Evolutionary conservation across 768 basidiomycete species (phyloP), one percentile per base, ranked within the genome.

Genomic region (Boletus rex-veris): DNA sequence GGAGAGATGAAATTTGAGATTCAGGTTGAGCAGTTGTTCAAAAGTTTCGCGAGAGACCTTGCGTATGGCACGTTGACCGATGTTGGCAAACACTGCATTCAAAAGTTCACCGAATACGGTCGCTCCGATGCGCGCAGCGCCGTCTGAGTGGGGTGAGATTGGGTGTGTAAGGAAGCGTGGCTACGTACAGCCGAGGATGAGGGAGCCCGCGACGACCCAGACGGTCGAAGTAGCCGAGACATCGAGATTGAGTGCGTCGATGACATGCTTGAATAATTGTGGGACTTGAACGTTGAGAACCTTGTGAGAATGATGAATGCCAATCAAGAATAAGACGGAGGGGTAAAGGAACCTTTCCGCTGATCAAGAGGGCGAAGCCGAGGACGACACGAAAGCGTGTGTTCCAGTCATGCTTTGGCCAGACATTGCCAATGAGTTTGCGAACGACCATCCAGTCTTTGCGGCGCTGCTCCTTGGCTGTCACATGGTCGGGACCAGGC

Each of bases 231-330:
- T 68, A 12, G 84, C 72, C 12, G 86, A 81, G 33, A 97, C 77
- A 26, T 89, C 84, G 31, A 98, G 76, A 63, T 98, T 97, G 57
- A 99, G 76, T 2, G 90, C 71, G 67, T 99, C 96, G 48, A 99
- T 85, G 40, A 99, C 82, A 26, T 79, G 71, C 72, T 98, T 98
- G 81, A 99, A 99, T 56, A 98, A 75, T 60, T 92, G 82, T 1
- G 97, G 97, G n/a, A 99, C 95, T 78, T 98, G 96, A 1, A 99
- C 97, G 67, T 98, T 99, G 52, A 98, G 73, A 41, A 97, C 73
- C 93, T 94, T 51, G 41, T 4, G 14, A 12, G n/a, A 5, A 37
- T n/a, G 15, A 24, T 64, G 49, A 57, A 10, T 21, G 38, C 9
- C 16, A 45, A 19, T 43, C 11, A 12, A 21, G 37, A 12, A 31